phyloP scores from a whole-genome alignment of 106 monocot species.

The Chionographis japonica region DNA sequence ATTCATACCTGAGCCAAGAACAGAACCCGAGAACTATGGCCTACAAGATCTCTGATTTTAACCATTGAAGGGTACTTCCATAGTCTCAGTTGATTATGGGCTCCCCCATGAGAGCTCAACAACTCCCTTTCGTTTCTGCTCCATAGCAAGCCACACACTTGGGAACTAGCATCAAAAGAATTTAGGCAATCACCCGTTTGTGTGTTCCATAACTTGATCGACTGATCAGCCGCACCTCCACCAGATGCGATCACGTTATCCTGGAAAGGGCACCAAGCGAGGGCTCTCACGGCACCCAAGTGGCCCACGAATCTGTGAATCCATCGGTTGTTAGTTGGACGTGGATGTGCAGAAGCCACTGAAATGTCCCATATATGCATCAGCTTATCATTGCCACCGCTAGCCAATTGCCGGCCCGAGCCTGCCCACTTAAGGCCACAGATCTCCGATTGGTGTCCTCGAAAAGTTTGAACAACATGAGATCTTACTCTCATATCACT shows the following conservation, averaged over 20 bases:
- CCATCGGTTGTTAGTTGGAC: no score
- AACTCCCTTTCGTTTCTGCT: constrained; percentile 20
- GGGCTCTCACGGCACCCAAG: constrained; percentile 33
- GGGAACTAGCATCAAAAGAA: constrained; percentile 36
- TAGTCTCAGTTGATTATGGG: constrained; percentile 19
- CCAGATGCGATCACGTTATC: constrained; percentile 38
- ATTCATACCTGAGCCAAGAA: constrained; percentile 26
- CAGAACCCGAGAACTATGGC: constrained; percentile 40
- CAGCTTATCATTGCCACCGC: no score
- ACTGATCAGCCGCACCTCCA: constrained; percentile 24
- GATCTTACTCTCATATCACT: no score
- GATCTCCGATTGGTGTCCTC: no score
- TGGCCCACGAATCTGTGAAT: constrained; percentile 21
- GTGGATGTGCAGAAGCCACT: no score
- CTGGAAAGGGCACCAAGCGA: constrained; percentile 47
- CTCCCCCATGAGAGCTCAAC: constrained; percentile 16
- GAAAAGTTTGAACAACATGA: no score
- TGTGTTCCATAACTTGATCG: constrained; percentile 49
- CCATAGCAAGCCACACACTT: constrained; percentile 29
- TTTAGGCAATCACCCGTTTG: constrained; percentile 25
- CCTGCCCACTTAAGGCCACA: no score
- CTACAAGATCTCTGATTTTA: constrained; percentile 24
- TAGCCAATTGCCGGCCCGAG: no score
- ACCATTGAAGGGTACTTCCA: constrained; percentile 43
- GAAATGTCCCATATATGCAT: no score